Evolutionary conservation across 2,329 filamentous ascomycete species (phyloP).

Genomic region (Epichloe glyceriae): DNA sequence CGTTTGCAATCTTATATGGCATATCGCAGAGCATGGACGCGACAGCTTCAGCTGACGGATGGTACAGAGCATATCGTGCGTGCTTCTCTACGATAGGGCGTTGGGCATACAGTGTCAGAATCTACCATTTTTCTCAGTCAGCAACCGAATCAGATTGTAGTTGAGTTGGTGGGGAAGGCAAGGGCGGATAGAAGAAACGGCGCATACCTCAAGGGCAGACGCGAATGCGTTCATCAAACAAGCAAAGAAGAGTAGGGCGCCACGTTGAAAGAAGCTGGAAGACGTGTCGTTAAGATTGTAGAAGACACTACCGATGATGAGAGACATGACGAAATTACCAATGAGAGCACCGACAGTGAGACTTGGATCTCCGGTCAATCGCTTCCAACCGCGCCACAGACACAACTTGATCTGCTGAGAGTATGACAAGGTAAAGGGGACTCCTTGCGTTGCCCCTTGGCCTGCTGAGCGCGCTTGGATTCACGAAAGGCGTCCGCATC

Average conservation of each 20-base stretch:
- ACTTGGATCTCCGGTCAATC: constrained; percentile 64
- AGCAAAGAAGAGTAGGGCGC: constrained; percentile 75
- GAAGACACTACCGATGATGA: constrained; percentile 72
- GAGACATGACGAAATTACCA: constrained; percentile 61
- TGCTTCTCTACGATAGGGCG: constrained; percentile 90
- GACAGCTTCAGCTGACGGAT: constrained; percentile 78
- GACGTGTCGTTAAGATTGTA: constrained; percentile 58
- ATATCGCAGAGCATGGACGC: constrained; percentile 77
- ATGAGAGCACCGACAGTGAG: constrained; percentile 56
- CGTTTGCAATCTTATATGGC: constrained; percentile 63
- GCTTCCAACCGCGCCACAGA: constrained; percentile 65
- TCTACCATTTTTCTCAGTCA: constrained; percentile 27
- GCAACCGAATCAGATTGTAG: background rate
- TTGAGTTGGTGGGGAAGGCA: background rate
- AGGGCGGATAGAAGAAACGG: background rate
- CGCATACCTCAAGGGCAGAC: constrained; percentile 55
- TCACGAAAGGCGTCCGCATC: constrained; percentile 44
- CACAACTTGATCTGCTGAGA: constrained; percentile 65
- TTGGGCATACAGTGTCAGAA: constrained; percentile 76
- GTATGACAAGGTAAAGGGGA: constrained; percentile 75
- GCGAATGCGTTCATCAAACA: constrained; percentile 77
- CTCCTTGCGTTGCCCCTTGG: constrained; percentile 45
- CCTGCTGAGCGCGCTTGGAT: constrained; percentile 40
- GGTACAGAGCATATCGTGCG: constrained; percentile 72
- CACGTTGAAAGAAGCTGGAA: constrained; percentile 63